phyloP scores from a whole-genome alignment of 2,329 filamentous ascomycete genomes.

The Lojkania enalia region DNA sequence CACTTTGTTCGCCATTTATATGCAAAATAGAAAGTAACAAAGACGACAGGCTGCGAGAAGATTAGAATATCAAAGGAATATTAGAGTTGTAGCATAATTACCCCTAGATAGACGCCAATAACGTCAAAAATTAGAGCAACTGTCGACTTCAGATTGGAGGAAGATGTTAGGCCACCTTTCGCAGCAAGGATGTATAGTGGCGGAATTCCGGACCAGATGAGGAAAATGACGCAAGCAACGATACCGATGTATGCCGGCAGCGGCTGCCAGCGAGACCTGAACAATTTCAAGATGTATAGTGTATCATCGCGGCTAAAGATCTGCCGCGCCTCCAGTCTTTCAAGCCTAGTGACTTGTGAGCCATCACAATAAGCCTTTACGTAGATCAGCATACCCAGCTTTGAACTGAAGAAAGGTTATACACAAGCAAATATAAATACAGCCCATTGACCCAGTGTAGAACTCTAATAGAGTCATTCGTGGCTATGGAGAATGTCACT shows the following conservation, averaged over 20 bases:
- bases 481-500: conserved; percentile 15
- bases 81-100: conserved; percentile 14
- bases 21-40: conserved; percentile 19
- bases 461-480: conserved; percentile 30
- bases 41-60: conserved; percentile 17
- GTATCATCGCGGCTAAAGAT: conserved; percentile 28
- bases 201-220: conserved; percentile 32
- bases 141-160: conserved; percentile 13
- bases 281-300: conserved; percentile 29
- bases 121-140: conserved; percentile 28
- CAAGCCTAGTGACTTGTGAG: too few species aligned
- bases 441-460: conserved; percentile 30
- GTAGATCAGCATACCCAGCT: conserved; percentile 26
- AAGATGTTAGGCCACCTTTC: conserved; percentile 15
- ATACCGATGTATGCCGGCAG: conserved; percentile 36
- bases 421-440: conserved; percentile 33
- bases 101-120: conserved; percentile 29
- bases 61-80: neutral
- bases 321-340: neutral
- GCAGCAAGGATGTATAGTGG: conserved; percentile 28
- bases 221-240: conserved; percentile 24
- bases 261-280: conserved; percentile 39
- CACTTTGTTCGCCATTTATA: conserved; percentile 25
- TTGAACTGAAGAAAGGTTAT: conserved; percentile 37
- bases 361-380: too few species aligned